Conservation (phyloP, 306 rosid species). For the Cucumis melo region DNA sequence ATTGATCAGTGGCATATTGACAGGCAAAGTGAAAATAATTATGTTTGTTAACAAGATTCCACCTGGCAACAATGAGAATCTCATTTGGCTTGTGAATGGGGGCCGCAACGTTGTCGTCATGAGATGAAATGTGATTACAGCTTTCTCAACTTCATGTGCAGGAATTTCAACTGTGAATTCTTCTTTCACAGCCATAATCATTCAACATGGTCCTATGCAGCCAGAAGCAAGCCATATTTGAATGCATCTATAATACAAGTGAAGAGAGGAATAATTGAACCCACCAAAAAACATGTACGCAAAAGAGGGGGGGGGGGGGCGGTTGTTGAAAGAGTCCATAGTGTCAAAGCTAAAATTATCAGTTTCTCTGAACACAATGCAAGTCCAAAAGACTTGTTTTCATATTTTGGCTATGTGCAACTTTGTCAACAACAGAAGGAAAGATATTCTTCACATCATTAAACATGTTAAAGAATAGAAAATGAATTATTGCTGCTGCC, state of each 20-base stretch:
- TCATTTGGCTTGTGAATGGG: conserved; percentile 19
- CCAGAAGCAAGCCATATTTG: conserved; percentile 4
- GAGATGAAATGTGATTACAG: conserved; percentile 11
- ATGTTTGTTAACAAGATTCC: conserved; percentile 23
- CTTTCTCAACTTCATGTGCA: conserved; percentile 15
- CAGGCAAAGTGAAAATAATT: conserved; percentile 11
- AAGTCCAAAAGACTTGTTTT: neutral
- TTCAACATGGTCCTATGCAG: neutral
- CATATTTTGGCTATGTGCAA: neutral
- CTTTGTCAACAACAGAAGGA: neutral
- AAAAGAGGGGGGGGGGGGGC: neutral
- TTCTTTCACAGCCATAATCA: conserved; percentile 11
- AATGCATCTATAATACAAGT: neutral
- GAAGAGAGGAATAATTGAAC: neutral
- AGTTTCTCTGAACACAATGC: neutral
- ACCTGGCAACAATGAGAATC: conserved; percentile 20
- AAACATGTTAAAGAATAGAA: conserved; percentile 7
- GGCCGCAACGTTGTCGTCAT: conserved; percentile 11
- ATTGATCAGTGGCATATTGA: conserved; percentile 15
- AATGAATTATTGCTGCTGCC: conserved; percentile 1
- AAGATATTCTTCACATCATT: conserved; percentile 8
- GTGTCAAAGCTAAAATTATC: neutral
- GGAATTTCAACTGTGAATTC: conserved; percentile 11
- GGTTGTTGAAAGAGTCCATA: neutral
- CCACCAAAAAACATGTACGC: neutral